Base-by-base conservation (phyloP, 164 flowering plant genomes). In the Saururus chinensis region DNA sequence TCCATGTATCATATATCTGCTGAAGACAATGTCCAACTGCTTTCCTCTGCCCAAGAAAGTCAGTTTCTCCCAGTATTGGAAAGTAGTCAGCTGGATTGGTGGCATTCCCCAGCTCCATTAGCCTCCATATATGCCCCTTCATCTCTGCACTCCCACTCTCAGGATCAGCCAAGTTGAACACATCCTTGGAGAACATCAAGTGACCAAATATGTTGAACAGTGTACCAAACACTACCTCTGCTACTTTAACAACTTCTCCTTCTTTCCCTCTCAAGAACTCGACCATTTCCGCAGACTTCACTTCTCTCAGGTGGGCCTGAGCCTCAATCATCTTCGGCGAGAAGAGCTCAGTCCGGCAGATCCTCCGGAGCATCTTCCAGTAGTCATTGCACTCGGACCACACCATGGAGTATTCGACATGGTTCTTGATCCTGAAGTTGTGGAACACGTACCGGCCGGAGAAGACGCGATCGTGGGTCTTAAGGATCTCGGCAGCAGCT, bases 271-370 rank as follows among this genome's bases (percentile, higher is more conserved):
- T 25, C 53, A 73, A 24, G 19, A 51, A 66, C 9, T 41, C 21
- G 26, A 73, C 70, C 73, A 73, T 59, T 14, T 73, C 71, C 40
- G 8, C 19, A 5, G 59, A 73, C 45, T 70, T 73, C 9, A 49
- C 42, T 63, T 78, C 80, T 49, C 81, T 70, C 41, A 72, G 0
- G 3, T 41, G 19, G 6, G 73, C 70, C 62, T 74, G 80, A 16
- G 61, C 41, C 37, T 76, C 74, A 19, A 80, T 48, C 56, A 71
- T 68, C 62, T 71, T 76, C 3, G 60, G 56, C 0, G 80, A 62
- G 35, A 80, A 80, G 22, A 80, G 62, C 51, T 76, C 77, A 0
- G 71, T 68, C 53, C 77, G 68, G 41, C 72, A 80, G 11, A 76
- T 8, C 23, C 73, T 68, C 7, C 84, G 48, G 7, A 80, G 40